A percentile compares a stretch with the other conserved stretches of the same genome.
These are phyloP conservation scores for Apostasia ramifera DNA, from an alignment of 106 monocot genomes.

Conservation along the genomic window DNA sequence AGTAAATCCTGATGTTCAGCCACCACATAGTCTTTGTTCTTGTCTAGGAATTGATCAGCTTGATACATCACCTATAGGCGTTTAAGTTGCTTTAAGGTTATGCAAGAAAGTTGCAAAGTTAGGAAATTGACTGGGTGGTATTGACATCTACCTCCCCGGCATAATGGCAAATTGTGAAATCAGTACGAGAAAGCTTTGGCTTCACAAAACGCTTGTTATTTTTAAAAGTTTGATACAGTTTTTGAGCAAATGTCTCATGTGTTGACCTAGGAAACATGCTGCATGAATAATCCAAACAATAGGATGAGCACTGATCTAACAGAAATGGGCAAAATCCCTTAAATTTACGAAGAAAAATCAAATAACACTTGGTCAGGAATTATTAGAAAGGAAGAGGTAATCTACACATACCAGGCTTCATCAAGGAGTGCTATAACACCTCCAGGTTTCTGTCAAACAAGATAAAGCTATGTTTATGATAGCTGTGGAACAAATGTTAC, in stretches of 20 bases:
- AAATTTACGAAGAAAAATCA: neutral
- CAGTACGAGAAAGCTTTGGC: slow-evolving; percentile 80
- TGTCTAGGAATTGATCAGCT: slow-evolving; percentile 76
- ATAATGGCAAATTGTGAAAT: slow-evolving; percentile 78
- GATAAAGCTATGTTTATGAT: slow-evolving; percentile 1
- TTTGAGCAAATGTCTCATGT: slow-evolving; percentile 84
- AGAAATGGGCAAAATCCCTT: neutral
- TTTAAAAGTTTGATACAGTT: slow-evolving; percentile 74
- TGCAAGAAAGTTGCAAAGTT: neutral
- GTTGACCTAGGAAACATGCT: slow-evolving; percentile 96
- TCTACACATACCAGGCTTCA: slow-evolving; percentile 73
- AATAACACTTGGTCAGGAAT: neutral
- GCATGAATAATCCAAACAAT: slow-evolving; percentile 12
- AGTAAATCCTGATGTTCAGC: slow-evolving; percentile 78
- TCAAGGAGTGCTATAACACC: slow-evolving; percentile 82
- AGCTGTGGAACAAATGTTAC: too few species aligned
- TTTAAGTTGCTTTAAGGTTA: neutral
- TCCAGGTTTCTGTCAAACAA: slow-evolving; percentile 73
- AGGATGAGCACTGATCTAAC: neutral
- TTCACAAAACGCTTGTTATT: slow-evolving; percentile 77
- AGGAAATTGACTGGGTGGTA: neutral
- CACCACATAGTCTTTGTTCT: slow-evolving; percentile 95
- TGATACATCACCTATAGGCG: slow-evolving; percentile 63
- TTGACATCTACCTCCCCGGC: slow-evolving; percentile 65
- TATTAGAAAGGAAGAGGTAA: neutral